phyloP scores from a whole-genome alignment of 371 early-diverging fungal genomes.

The Mucor lusitanicus region DNA sequence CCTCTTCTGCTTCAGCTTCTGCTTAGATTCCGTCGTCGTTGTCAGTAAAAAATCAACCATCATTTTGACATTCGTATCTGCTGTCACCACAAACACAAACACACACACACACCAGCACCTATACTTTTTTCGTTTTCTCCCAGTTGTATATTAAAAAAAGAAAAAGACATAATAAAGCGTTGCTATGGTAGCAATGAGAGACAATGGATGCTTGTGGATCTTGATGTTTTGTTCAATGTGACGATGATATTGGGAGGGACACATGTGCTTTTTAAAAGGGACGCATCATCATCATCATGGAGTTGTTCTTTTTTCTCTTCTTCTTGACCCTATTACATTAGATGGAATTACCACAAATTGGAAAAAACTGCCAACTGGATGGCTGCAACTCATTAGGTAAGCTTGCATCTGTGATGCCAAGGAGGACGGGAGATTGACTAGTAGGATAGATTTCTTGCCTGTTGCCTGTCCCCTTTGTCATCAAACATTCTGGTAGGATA shows the following conservation, averaged over 20 bases:
- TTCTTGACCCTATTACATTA: neutral
- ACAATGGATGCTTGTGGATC: neutral
- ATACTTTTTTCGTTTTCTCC: neutral
- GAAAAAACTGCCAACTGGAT: slow-evolving; percentile 28
- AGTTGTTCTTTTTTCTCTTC: neutral
- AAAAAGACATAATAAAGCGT: neutral
- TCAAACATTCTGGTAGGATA: slow-evolving; percentile 18
- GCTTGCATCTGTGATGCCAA: too few species aligned
- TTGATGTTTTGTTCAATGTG: neutral
- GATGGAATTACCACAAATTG: slow-evolving; percentile 44
- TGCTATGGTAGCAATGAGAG: neutral
- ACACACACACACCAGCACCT: too few species aligned
- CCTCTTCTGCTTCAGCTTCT: neutral
- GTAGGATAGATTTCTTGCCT: slow-evolving; percentile 35
- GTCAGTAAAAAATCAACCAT: too few species aligned
- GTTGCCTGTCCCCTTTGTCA: slow-evolving; percentile 35
- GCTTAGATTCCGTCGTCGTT: neutral
- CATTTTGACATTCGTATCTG: neutral
- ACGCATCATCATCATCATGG: neutral
- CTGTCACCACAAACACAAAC: neutral
- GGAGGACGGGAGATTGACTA: neutral
- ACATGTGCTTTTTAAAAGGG: too few species aligned
- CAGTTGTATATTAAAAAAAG: slow-evolving; percentile 1
- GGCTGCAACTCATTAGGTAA: slow-evolving; percentile 32
- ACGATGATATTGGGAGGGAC: neutral